Evolutionary conservation across 2,329 filamentous ascomycete species (phyloP), one percentile per base, ranked within the genome.

Genomic region (Beauveria medogensis): DNA sequence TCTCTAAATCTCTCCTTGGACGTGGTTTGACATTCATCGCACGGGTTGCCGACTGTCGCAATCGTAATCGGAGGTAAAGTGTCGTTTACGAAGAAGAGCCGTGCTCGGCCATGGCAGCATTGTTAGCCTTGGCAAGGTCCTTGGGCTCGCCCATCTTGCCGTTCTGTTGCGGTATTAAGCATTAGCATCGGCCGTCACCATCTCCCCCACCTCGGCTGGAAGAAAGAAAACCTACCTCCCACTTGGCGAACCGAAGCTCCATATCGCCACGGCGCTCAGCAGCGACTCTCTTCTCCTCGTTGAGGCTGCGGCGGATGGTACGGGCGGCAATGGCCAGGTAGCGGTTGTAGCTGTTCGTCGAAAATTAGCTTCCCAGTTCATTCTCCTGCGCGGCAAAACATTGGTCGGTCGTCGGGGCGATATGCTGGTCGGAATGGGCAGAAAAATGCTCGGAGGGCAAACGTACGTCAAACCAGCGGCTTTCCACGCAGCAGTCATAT

Each of bases 401-500:
- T 74, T 69, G 69, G 18, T 47, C 58, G 26, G 30, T 24, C 30
- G 41, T 60, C 50, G 51, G 18, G 58, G 56, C 53, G 30, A 44
- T 52, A 53, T 52, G 40, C 18, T 5, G 43, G 41, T 53, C 48
- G 30, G 48, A 54, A 64, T 64, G 67, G 56, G 26, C 8, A 18
- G 14, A 3, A 46, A 59, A 59, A 26, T 44, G 14, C 16, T 34
- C 50, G 9, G 43, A 18, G 56, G 18, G 69, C 64, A 65, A 63
- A 83, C 91, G 78, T 89, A 96, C 92, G 88, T 95, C 76, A 97
- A 83, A 80, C 94, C 94, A 77, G 94, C 91, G 75, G 92, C 86
- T 90, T 97, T 97, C 94, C 93, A 99, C 76, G 92, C 91, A 82
- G 92, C 93, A 80, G 89, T 83, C 94, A 97, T 99, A 81, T 85